phyloP scores from a whole-genome alignment of 2,329 filamentous ascomycete species.

The Dothideomycetes sp. region DNA sequence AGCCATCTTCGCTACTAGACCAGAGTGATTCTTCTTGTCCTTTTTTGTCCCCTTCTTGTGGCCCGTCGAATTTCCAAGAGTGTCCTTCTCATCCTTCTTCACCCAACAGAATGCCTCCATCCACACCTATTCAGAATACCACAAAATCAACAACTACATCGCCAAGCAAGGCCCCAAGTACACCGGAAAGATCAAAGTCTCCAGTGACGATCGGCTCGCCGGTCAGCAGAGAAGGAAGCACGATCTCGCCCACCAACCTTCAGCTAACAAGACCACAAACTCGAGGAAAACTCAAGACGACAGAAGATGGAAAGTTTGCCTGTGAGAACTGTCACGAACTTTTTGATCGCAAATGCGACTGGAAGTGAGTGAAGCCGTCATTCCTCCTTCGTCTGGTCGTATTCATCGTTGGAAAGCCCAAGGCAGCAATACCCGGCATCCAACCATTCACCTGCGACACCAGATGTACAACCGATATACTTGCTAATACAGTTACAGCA shows the following conservation, averaged over 20 bases:
- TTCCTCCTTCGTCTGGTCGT: not conserved
- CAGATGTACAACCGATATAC: conserved; percentile 8
- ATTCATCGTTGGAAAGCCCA: not conserved
- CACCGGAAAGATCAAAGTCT: not conserved
- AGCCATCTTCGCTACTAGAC: conserved; percentile 3
- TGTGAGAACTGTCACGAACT: conserved; percentile 19
- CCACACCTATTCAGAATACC: too few species aligned
- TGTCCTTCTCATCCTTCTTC: too few species aligned
- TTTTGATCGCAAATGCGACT: conserved; percentile 82
- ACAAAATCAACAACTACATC: too few species aligned
- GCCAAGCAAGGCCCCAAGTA: not conserved
- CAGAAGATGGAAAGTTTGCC: conserved; percentile 4
- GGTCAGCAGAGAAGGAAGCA: too few species aligned
- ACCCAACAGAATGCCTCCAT: too few species aligned
- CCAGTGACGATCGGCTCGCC: too few species aligned
- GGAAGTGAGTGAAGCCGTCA: conserved; percentile 80
- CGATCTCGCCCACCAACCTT: conserved; percentile 6
- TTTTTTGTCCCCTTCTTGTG: too few species aligned
- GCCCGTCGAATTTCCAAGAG: too few species aligned
- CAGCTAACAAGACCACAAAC: conserved; percentile 2
- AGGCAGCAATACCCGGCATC: not conserved
- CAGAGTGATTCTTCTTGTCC: not conserved
- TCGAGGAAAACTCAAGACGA: conserved; percentile 1
- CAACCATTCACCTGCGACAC: not conserved
- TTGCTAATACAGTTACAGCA: conserved; percentile 46